Conservation (phyloP, 1,284 basidiomycete genomes). For the Spongiforma sp. region DNA sequence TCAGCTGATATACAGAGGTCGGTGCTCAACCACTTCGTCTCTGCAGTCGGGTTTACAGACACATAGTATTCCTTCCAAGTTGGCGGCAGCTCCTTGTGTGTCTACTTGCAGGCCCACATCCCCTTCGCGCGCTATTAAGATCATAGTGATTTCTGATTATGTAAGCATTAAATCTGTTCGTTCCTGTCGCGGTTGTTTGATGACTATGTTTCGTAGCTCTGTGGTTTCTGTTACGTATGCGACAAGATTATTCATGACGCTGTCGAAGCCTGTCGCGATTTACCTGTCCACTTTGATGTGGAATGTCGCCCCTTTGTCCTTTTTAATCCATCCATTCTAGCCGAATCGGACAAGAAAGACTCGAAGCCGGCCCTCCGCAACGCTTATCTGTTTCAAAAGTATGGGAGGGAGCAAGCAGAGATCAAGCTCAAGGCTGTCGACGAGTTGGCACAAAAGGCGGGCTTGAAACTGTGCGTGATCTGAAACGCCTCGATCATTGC, state of each 20-base stretch:
- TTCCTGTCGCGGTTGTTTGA: constrained; percentile 7
- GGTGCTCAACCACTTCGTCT: background rate
- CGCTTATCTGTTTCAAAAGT: constrained; percentile 46
- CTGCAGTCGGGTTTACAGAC: background rate
- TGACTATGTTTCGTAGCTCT: constrained; percentile 51
- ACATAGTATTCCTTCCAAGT: constrained; percentile 28
- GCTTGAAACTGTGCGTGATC: constrained; percentile 66
- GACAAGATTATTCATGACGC: constrained; percentile 73
- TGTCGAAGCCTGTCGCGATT: constrained; percentile 61
- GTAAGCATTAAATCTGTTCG: constrained; percentile 42
- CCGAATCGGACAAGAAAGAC: constrained; percentile 49
- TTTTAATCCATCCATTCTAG: constrained; percentile 50
- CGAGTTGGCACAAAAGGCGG: constrained; percentile 60
- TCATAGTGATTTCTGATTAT: constrained; percentile 74
- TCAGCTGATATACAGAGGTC: constrained; percentile 24
- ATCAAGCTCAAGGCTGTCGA: constrained; percentile 51
- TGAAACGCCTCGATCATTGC: no score
- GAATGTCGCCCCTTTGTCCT: constrained; percentile 76
- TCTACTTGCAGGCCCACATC: background rate
- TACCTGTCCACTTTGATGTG: constrained; percentile 70
- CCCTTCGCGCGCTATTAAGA: constrained; percentile 55
- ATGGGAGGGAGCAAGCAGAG: constrained; percentile 62
- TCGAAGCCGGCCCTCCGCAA: constrained; percentile 41
- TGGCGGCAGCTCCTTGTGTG: background rate
- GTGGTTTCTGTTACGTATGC: constrained; percentile 78